Percentiles rank a stretch among this genome's conserved stretches.
Evolutionary conservation across 2,329 filamentous ascomycete species (phyloP).

Genomic region (Lachnellula occidentalis): DNA sequence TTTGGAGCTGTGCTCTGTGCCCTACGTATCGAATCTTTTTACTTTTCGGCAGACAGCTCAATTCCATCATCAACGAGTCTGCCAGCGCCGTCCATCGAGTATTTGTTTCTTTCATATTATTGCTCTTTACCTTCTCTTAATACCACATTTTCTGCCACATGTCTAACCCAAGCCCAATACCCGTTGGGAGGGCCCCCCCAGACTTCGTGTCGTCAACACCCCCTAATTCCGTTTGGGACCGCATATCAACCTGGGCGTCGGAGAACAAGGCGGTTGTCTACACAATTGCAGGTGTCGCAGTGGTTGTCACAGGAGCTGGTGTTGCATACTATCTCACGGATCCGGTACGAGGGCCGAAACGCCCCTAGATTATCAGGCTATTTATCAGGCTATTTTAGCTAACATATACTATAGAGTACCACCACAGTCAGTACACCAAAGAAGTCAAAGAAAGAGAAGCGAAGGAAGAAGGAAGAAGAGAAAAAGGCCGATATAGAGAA

Average conservation of each 20-base stretch:
- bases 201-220: slow-evolving; percentile 30
- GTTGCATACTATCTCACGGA: slow-evolving; percentile 83
- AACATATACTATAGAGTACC: slow-evolving; percentile 21
- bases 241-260: slow-evolving; percentile 83
- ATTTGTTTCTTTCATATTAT: slow-evolving; percentile 16
- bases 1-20: not conserved
- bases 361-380: slow-evolving; percentile 1
- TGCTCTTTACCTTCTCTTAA: slow-evolving; percentile 20
- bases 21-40: slow-evolving; percentile 16
- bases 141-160: slow-evolving; percentile 23
- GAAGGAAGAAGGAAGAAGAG: slow-evolving; percentile 78
- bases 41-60: slow-evolving; percentile 9
- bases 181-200: slow-evolving; percentile 23
- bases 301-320: slow-evolving; percentile 86
- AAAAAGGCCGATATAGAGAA: slow-evolving; percentile 62
- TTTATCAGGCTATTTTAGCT: no score
- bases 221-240: slow-evolving; percentile 59
- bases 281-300: slow-evolving; percentile 89
- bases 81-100: slow-evolving; percentile 14
- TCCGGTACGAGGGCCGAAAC: slow-evolving; percentile 40
- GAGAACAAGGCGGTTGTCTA: slow-evolving; percentile 96
- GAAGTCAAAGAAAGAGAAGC: slow-evolving; percentile 83
- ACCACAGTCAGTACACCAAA: slow-evolving; percentile 39
- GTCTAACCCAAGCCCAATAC: slow-evolving; percentile 25
- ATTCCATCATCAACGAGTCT: slow-evolving; percentile 14